Base-by-base conservation (phyloP, 805 yeast species). In the Wickerhamiella azyma region DNA sequence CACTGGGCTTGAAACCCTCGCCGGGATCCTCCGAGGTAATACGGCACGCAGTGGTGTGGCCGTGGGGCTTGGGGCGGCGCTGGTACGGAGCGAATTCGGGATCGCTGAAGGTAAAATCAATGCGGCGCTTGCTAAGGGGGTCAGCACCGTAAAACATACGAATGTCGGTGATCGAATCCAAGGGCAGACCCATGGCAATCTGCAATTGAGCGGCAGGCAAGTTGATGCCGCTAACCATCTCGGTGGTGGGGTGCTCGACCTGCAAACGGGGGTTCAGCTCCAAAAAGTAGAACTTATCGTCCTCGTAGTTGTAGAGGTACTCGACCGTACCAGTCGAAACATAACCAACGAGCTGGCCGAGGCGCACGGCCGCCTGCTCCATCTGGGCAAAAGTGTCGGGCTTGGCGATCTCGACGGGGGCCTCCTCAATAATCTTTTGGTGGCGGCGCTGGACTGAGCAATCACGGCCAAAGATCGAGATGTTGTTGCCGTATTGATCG, bases 401-500 rank as follows among this genome's bases (percentile, higher is more conserved):
- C 52, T 77, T 80, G 38, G 97, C 98, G 58, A 92, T 75, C 26
- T 96, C 94, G 35, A 88, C 98, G 29, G 99, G 98, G 39, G 99
- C 99, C 69, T 92, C 99, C 71, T 92, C 99, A 58, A 92, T 92
- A 61, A 92, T 88, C 67, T 92, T 92, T 67, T 92, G 98, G 65
- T 92, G 98, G 71, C 99, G 84, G 76, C 99, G 85, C 71, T 92
- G 99, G 48, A 92, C 98, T 42, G 97, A 89, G 72, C 99, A 92
- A 67, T 92, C 99, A 72, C 99, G 82, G 55, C 99, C 99, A 62
- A 92, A 92, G 50, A 92, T 68, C 1, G 98, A 92, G 59, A 92
- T 92, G 64, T 94, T 92, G 57, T 92, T 88, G 65, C 98, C 97
- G 61, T 92, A 92, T 67, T 92, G 96, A 70, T 92, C 99, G 26